Evolutionary conservation across 2,329 filamentous ascomycete genomes (phyloP).

Genomic region (Verticillium klebahnii): DNA sequence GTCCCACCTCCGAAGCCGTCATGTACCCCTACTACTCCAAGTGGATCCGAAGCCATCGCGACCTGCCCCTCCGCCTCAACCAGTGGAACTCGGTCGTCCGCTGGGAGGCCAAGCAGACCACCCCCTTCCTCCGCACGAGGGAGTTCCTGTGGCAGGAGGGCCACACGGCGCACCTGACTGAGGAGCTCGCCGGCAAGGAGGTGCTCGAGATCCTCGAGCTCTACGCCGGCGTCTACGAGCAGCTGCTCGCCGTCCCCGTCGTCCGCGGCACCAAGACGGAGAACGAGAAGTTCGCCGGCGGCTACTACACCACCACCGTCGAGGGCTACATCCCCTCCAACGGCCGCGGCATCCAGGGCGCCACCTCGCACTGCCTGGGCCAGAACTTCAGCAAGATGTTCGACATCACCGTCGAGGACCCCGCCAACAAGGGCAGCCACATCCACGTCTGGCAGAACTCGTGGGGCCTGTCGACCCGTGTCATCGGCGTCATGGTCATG

Average conservation of each 20-base stretch:
- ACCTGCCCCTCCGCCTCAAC: constrained; percentile 89
- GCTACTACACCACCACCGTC: constrained; percentile 93
- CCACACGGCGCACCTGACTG: constrained; percentile 82
- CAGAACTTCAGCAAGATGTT: constrained; percentile 99
- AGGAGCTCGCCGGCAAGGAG: constrained; percentile 76
- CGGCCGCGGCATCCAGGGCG: constrained; percentile 93
- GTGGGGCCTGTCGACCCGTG: constrained; percentile 95
- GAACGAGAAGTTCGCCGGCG: constrained; percentile 96
- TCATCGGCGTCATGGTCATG: constrained; percentile 98
- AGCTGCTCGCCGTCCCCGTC: constrained; percentile 90
- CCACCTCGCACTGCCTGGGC: constrained; percentile 87
- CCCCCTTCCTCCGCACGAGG: constrained; percentile 82
- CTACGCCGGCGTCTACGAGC: constrained; percentile 88
- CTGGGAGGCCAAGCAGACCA: constrained; percentile 95
- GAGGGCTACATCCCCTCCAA: constrained; percentile 97
- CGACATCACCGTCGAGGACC: constrained; percentile 94
- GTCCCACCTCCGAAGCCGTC: constrained; percentile 68
- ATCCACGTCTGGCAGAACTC: constrained; percentile 97
- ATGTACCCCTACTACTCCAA: constrained; percentile 97
- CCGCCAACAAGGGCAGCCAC: constrained; percentile 71
- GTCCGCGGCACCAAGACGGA: constrained; percentile 93
- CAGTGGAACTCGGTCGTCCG: constrained; percentile 94
- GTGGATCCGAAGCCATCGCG: constrained; percentile 95
- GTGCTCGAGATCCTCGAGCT: constrained; percentile 90
- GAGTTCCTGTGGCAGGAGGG: constrained; percentile 99